Base-by-base conservation (phyloP, 2,329 filamentous ascomycete species). In the Aspergillus sp. region DNA sequence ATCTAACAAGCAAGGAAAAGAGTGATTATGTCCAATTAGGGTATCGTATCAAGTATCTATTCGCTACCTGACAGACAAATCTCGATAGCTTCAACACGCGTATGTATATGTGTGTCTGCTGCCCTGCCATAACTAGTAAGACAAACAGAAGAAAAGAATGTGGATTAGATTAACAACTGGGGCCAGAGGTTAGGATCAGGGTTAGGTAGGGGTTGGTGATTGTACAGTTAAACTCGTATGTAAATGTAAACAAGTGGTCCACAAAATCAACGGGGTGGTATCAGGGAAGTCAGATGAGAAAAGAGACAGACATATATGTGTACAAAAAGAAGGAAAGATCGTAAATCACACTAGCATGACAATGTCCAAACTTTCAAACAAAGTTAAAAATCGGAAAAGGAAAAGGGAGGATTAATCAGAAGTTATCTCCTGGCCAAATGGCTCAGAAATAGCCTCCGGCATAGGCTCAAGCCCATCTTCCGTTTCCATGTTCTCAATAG, bases 211-310 rank as follows among this genome's bases (percentile, higher is more conserved):
- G 10, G 10, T 30, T 12, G 25, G 10, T 30, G 25, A 30, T 30
- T 30, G 25, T 30, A 30, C 25, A 30, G 25, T 30, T 30, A 30
- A 30, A 37, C n/a, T 37, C 17, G 33, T 17, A 37, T 19, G 17
- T 17, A 37, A 37, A 37, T 37, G 13, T 37, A n/a, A 37, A 37
- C 33, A 7, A 17, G 7, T 17, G 33, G 46, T 47, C 38, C 25
- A 35, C 23, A 44, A 41, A 47, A 53, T 46, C 44, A 49, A 47
- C 33, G 15, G 44, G 43, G 46, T 53, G 55, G 52, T 58, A 56
- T 56, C 54, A 43, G 43, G 27, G 22, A 37, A 37, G 38, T 52
- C 52, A 44, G 23, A 35, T 45, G 15, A 41, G 32, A 35, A 27
- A 19, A 42, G 25, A 35, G 13, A 43, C 7, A 15, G 27, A 33